Conservation (phyloP, 1,139 yeast species). For the Geotrichum bryndzae region DNA sequence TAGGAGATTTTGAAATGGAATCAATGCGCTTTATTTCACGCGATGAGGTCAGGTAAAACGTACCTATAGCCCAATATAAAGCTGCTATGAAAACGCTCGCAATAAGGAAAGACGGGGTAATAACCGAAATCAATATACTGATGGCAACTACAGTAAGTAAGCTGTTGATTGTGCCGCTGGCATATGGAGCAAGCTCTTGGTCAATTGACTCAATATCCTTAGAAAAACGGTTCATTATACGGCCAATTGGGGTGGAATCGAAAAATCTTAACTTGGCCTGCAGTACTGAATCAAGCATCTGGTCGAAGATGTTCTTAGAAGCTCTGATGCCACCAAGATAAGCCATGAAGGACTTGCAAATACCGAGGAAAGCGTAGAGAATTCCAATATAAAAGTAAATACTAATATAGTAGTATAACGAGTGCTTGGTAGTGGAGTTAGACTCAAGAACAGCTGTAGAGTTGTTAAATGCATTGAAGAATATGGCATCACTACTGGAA, state of each 20-base stretch:
- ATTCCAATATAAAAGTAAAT: slow-evolving; percentile 70
- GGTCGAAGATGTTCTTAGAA: slow-evolving; percentile 65
- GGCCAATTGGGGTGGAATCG: slow-evolving; percentile 92
- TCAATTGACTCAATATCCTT: slow-evolving; percentile 92
- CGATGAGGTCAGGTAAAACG: slow-evolving; percentile 70
- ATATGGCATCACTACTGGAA: neutral
- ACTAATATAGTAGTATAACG: slow-evolving; percentile 57
- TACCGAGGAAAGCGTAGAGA: slow-evolving; percentile 49
- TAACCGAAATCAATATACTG: slow-evolving; percentile 62
- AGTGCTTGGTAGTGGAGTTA: slow-evolving; percentile 23
- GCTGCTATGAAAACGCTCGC: slow-evolving; percentile 63
- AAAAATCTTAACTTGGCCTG: slow-evolving; percentile 82
- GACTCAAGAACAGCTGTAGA: neutral
- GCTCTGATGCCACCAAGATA: slow-evolving; percentile 73
- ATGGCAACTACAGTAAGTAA: slow-evolving; percentile 64
- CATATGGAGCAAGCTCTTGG: slow-evolving; percentile 81
- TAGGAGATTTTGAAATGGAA: slow-evolving; percentile 86
- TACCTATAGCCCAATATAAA: slow-evolving; percentile 66
- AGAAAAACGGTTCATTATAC: slow-evolving; percentile 95
- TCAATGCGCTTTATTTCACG: slow-evolving; percentile 90
- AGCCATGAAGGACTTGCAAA: slow-evolving; percentile 53
- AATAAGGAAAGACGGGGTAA: slow-evolving; percentile 79
- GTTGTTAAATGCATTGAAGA: neutral
- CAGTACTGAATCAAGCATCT: slow-evolving; percentile 57
- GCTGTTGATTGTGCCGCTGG: slow-evolving; percentile 66